Evolutionary conservation across 805 yeast species (phyloP).

Genomic region (Barnettozyma siamensis): DNA sequence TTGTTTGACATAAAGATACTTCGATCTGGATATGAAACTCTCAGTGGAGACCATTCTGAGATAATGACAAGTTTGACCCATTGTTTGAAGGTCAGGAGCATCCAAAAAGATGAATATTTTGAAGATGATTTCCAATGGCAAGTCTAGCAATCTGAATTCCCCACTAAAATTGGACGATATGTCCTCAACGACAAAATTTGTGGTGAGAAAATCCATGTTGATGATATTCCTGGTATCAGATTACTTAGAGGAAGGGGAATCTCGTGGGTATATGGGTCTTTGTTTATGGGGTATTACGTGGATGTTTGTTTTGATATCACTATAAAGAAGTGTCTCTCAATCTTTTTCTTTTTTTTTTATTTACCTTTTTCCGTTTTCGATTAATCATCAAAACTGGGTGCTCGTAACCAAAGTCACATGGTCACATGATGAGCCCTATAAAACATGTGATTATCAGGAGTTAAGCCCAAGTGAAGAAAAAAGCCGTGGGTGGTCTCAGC

Average conservation of each 20-base stretch:
- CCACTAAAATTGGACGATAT: conserved; percentile 9
- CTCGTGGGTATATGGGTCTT: too few relatives aligned
- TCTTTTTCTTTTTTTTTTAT: not conserved
- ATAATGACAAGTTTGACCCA: conserved; percentile 16
- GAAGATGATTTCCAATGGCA: conserved; percentile 22
- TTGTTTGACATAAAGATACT: conserved; percentile 17
- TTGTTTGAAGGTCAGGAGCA: conserved; percentile 17
- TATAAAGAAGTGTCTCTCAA: not conserved
- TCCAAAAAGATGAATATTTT: conserved; percentile 20
- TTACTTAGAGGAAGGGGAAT: too few relatives aligned
- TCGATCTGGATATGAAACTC: conserved; percentile 18
- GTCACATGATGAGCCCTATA: too few relatives aligned
- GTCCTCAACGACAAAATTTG: conserved; percentile 15
- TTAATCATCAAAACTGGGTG: too few relatives aligned
- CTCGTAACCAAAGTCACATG: too few relatives aligned
- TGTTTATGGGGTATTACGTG: too few relatives aligned
- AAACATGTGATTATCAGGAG: too few relatives aligned
- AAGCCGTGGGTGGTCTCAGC: too few relatives aligned
- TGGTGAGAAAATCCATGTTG: conserved; percentile 24
- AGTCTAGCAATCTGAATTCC: conserved; percentile 18
- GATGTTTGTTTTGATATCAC: too few relatives aligned
- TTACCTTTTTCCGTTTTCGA: too few relatives aligned
- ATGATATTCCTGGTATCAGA: too few relatives aligned
- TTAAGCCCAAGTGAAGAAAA: too few relatives aligned
- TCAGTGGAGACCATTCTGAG: conserved; percentile 17